phyloP scores from a whole-genome alignment of 371 early-diverging fungal species.

The Mucor circinelloides region DNA sequence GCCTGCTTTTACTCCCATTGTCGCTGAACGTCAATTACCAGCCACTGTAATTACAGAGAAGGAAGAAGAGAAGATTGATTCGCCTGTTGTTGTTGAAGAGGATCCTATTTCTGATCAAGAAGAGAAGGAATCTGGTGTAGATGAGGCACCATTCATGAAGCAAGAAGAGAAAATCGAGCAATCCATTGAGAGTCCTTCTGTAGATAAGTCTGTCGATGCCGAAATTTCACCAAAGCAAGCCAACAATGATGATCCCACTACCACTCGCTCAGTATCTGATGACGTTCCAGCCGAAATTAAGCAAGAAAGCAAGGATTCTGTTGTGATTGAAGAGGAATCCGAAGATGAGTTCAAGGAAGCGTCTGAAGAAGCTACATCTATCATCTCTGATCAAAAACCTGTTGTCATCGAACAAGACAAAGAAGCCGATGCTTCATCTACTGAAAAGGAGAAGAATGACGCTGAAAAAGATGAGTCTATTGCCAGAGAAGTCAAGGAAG shows the following conservation, averaged over 20 bases:
- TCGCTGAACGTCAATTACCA: not conserved
- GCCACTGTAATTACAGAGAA: not conserved
- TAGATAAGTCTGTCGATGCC: not conserved
- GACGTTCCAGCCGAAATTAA: not conserved
- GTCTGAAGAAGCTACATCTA: not conserved
- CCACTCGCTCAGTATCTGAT: not conserved
- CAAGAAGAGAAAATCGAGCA: not conserved
- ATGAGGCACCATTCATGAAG: not conserved
- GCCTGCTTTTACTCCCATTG: slow-evolving; percentile 3
- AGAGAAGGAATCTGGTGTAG: slow-evolving; percentile 15
- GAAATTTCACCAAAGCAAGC: not conserved
- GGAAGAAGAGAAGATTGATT: not conserved
- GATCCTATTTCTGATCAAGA: slow-evolving; percentile 20
- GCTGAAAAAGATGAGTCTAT: slow-evolving; percentile 10
- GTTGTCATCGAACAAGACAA: not conserved
- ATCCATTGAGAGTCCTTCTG: not conserved
- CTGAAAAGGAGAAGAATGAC: not conserved
- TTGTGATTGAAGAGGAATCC: not conserved
- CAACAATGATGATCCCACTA: not conserved
- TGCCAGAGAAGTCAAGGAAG: slow-evolving; percentile 1
- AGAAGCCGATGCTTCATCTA: not conserved
- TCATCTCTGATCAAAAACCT: not conserved
- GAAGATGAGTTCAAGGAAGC: not conserved
- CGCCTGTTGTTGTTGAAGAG: slow-evolving; percentile 3
- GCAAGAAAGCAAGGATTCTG: not conserved